Base-by-base conservation (phyloP, 352 stramenopile species). In the Phytophthora citrophthora region DNA sequence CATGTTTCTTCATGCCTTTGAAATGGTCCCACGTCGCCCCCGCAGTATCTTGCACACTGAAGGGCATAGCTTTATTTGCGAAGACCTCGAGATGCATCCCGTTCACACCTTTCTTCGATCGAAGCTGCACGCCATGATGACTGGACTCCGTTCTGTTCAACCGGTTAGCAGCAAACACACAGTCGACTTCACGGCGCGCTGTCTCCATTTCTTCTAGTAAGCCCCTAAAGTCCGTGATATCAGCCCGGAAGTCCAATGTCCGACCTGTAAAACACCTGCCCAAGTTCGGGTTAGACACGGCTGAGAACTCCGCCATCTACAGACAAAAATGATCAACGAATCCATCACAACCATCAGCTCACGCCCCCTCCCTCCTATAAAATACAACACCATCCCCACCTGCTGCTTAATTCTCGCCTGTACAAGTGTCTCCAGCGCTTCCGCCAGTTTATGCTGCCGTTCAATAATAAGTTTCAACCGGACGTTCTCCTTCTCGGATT, bases 21-120 rank as follows among this genome's bases (percentile, higher is more conserved):
- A 78, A 77, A 32, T 82, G 61, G 9, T 74, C 48, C 74, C 74
- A 82, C 2, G 74, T 76, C 0, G 60, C 70, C 5, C 71, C 54
- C 0, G 52, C 71, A 16, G 70, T 71, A 5, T 71, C 54, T 47
- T 45, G 56, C 40, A 74, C 44, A 18, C 64, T 62, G 46, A 82
- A 82, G 15, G 74, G 74, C 53, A 82, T 60, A 26, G 68, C 53
- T 23, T 76, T 79, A 47, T 67, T 79, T n/a, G 43, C 54, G n/a
- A 76, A 73, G 26, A 79, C 67, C 18, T 82, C 68, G 0, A 82
- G 38, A 23, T 58, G 54, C 20, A 76, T 59, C 0, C 50, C 54
- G 15, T 64, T 55, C 8, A 29, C 38, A 8, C 68, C 68, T 29
- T 58, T 72, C 10, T 31, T 67, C 27, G 68, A 70, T 0, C 56